These are phyloP conservation scores for Phialemoniopsis sp. DNA, from an alignment of 2,329 filamentous ascomycete genomes.

Conservation along the genomic window DNA sequence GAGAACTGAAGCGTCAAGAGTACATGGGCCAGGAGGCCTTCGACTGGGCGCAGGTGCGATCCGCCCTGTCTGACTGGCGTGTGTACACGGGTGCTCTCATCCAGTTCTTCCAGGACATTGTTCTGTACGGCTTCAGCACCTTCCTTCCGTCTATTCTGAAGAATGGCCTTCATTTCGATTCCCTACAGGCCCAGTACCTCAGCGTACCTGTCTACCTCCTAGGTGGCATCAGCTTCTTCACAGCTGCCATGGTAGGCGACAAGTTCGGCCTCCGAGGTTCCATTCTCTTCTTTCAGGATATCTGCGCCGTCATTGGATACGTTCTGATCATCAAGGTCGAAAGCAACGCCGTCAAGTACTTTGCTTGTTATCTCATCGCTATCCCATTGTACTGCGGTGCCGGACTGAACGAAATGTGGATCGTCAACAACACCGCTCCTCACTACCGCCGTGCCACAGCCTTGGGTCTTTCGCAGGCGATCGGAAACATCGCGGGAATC, in stretches of 20 bases:
- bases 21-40: constrained; percentile 5
- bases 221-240: no score
- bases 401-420: constrained; percentile 7
- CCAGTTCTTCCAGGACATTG: no score
- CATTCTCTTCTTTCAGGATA: no score
- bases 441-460: constrained; percentile 7
- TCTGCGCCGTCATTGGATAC: no score
- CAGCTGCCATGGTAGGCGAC: no score
- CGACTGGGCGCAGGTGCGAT: background rate
- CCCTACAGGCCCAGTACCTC: no score
- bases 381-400: background rate
- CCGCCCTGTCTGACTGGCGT: background rate
- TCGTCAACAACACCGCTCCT: constrained; percentile 6
- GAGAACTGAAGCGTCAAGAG: constrained; percentile 1
- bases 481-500: constrained; percentile 5
- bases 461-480: constrained; percentile 3
- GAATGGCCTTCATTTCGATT: no score
- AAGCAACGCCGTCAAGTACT: constrained; percentile 1
- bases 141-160: no score
- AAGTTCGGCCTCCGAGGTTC: no score
- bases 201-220: no score
- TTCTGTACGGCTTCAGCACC: no score
- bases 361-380: background rate
- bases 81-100: constrained; percentile 2
- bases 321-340: no score